Percentiles rank a stretch among this genome's conserved stretches.
Conservation (phyloP, 164 flowering plant genomes). For the Warburgia ugandensis region DNA sequence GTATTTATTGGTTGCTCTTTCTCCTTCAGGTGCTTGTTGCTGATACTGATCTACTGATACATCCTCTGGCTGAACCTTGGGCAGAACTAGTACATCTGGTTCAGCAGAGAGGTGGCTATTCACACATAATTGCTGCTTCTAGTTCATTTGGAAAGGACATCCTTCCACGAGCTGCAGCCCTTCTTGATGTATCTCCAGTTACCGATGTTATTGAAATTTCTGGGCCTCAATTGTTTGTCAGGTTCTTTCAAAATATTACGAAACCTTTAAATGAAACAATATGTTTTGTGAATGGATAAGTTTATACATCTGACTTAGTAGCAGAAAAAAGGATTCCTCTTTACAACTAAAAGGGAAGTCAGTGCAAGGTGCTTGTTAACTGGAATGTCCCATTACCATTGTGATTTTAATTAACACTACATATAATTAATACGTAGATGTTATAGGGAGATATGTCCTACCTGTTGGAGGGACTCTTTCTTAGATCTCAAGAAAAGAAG, state of each 20-base stretch:
- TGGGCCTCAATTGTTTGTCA: slow-evolving; percentile 61
- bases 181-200: slow-evolving; percentile 87
- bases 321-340: no score
- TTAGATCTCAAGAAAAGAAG: no score
- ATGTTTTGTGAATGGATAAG: background rate
- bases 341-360: no score
- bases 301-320: background rate
- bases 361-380: no score
- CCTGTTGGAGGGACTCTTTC: no score
- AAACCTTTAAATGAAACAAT: background rate
- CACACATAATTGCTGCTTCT: slow-evolving; percentile 78
- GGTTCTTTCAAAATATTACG: slow-evolving; percentile 40
- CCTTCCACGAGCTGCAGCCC: slow-evolving; percentile 90
- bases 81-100: slow-evolving; percentile 69
- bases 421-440: no score
- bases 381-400: no score
- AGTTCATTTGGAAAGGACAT: slow-evolving; percentile 90
- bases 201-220: slow-evolving; percentile 69
- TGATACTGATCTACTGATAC: slow-evolving; percentile 59
- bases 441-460: no score
- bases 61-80: slow-evolving; percentile 94
- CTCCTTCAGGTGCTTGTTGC: slow-evolving; percentile 74
- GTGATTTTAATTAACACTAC: no score
- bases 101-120: slow-evolving; percentile 58
- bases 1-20: slow-evolving; percentile 1